Evolutionary conservation across 768 basidiomycete species (phyloP).

Genomic region (Mycena polygramma): DNA sequence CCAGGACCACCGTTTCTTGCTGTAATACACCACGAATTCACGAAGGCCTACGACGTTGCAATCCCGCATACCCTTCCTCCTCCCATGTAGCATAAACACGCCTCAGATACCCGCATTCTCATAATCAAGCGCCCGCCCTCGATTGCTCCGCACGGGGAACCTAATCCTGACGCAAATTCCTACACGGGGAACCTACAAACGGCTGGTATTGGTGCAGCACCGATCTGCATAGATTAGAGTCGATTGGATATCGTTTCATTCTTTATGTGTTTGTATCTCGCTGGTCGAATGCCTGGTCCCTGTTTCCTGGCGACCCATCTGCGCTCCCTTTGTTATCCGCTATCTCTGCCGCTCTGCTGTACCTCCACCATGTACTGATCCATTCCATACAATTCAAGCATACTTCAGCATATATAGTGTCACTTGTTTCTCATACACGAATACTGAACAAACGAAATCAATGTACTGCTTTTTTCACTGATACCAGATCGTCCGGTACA

Average conservation of each 20-base stretch:
- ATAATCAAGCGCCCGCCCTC: slow-evolving; percentile 30
- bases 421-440: slow-evolving; percentile 28
- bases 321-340: slow-evolving; percentile 24
- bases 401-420: slow-evolving; percentile 30
- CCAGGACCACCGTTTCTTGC: not conserved
- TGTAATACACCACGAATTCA: slow-evolving; percentile 20
- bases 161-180: slow-evolving; percentile 29
- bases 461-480: slow-evolving; percentile 21
- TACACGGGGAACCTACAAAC: slow-evolving; percentile 25
- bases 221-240: slow-evolving; percentile 37
- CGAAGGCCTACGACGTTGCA: slow-evolving; percentile 24
- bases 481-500: no score
- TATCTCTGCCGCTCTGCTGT: slow-evolving; percentile 35
- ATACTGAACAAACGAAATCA: slow-evolving; percentile 18
- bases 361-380: slow-evolving; percentile 28
- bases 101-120: slow-evolving; percentile 33
- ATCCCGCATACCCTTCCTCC: slow-evolving; percentile 27
- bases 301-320: not conserved
- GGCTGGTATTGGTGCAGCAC: slow-evolving; percentile 24
- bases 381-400: slow-evolving; percentile 23
- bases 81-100: slow-evolving; percentile 35
- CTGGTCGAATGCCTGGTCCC: slow-evolving; percentile 30
- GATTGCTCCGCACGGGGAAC: slow-evolving; percentile 17
- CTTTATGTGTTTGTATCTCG: slow-evolving; percentile 35
- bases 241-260: slow-evolving; percentile 33